Evolutionary conservation across 1,139 yeast species (phyloP), one percentile per base, ranked within the genome.

Genomic region (Lodderomyces parapsilosis): DNA sequence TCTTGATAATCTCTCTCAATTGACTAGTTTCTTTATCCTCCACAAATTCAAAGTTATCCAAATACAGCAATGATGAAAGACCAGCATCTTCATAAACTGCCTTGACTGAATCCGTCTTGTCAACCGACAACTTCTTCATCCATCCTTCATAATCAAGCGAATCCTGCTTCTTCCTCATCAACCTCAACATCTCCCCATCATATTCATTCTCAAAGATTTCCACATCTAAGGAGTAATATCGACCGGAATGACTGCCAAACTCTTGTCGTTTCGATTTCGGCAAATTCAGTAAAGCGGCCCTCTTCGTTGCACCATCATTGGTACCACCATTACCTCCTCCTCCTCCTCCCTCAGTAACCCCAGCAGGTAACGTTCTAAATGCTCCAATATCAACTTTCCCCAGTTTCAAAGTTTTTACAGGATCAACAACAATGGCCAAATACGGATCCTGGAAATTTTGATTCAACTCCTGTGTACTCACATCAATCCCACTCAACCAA

Each of bases 361-460:
- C 71, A 33, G 74, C 78, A 0, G 89, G 84, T 52, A 73, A 81
- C 0, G 97, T 89, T 58, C 98, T 67, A 57, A 91, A 93, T 0
- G 97, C 97, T 0, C 97, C 98, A 46, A 93, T 86, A 41, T 88
- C 96, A 17, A 90, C 84, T 48, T 73, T 76, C 0, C 86, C 86
- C 36, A 83, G 81, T 13, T 76, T 66, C 5, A 71, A 58, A 0
- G 95, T 84, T 54, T 83, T 79, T 42, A 81, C 75, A 0, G 97
- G 96, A 63, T 90, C 98, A 42, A 90, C 75, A 5, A 90, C 97
- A 38, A 90, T 72, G 0, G 96, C 97, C 50, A 90, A 68, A 58
- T 88, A 90, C 1, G 97, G 97, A 57, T 90, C 97, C 60, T 90
- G 96, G 58, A 82, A 89, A 47, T 77, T 80, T 62, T 90, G 97